Evolutionary conservation across 2,329 filamentous ascomycete genomes (phyloP).

Genomic region (Alternaria angustiovoidea): DNA sequence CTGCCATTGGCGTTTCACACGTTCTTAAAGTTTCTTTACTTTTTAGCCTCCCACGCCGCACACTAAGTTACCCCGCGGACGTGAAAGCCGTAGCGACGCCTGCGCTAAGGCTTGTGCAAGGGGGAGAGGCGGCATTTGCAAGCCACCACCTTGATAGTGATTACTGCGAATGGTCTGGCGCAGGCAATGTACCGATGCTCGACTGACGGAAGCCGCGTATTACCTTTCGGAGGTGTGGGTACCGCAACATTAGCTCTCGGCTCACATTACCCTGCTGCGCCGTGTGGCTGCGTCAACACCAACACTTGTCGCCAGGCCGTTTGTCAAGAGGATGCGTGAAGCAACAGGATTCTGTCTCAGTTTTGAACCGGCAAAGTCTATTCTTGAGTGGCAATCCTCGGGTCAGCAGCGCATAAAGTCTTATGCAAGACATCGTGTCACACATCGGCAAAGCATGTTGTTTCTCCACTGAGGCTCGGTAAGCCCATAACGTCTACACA

Average conservation of each 20-base stretch:
- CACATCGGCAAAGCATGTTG: conserved; percentile 11
- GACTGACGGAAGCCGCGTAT: conserved; percentile 20
- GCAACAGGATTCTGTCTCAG: conserved; percentile 1
- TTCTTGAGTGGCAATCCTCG: conserved; percentile 4
- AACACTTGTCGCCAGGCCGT: conserved; percentile 9
- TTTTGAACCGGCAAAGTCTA: not conserved
- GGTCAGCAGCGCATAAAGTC: conserved; percentile 9
- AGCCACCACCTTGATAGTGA: conserved; percentile 13
- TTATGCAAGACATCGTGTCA: conserved; percentile 17
- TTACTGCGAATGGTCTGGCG: conserved; percentile 17
- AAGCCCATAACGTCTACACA: not conserved
- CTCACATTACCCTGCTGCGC: conserved; percentile 15
- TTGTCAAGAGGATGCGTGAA: conserved; percentile 3
- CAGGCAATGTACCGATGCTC: conserved; percentile 22
- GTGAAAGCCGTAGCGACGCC: conserved; percentile 7
- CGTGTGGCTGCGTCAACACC: conserved; percentile 17
- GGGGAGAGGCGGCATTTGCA: conserved; percentile 16
- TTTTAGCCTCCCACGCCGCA: conserved; percentile 17
- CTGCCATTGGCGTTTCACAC: conserved; percentile 2
- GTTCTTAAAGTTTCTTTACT: conserved; percentile 12
- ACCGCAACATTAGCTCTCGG: conserved; percentile 9
- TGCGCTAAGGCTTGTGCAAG: conserved; percentile 13
- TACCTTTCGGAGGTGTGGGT: conserved; percentile 8
- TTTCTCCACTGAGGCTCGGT: conserved; percentile 12
- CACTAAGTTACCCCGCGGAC: conserved; percentile 18